Conservation (phyloP, 176 grass and related monocot species). For the Aechmea fasciata region DNA sequence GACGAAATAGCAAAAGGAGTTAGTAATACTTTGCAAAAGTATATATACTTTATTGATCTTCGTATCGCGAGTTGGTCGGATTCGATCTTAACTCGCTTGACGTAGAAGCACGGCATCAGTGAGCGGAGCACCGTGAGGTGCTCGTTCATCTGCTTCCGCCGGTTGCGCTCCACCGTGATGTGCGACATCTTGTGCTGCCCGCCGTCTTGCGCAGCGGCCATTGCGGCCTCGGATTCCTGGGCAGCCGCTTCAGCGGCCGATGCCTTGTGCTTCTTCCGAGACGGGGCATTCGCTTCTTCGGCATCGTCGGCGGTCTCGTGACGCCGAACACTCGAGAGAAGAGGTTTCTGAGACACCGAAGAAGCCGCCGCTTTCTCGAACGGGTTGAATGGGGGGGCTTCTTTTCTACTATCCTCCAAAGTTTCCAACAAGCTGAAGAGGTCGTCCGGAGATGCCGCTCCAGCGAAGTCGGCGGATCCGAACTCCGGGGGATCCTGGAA, state of each 20-base stretch:
- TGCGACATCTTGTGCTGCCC: slow-evolving; percentile 32
- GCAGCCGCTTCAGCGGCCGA: neutral
- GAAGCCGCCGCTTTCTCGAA: neutral
- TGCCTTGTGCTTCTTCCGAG: slow-evolving; percentile 23
- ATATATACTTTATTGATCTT: neutral
- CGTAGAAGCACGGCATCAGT: slow-evolving; percentile 73
- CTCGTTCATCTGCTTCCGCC: slow-evolving; percentile 83
- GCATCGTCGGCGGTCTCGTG: neutral
- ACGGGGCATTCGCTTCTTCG: neutral
- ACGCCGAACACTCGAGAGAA: neutral
- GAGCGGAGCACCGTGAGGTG: slow-evolving; percentile 56
- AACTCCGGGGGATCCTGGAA: slow-evolving; percentile 31
- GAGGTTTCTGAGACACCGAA: neutral
- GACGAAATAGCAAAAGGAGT: neutral
- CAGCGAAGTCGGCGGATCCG: slow-evolving; percentile 7
- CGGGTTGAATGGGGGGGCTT: neutral
- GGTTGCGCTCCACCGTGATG: slow-evolving; percentile 74
- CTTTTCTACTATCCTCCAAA: slow-evolving; percentile 38
- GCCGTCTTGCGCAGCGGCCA: neutral
- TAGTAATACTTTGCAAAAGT: neutral
- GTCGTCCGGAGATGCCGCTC: slow-evolving; percentile 23
- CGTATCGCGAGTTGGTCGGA: neutral
- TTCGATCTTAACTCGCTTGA: slow-evolving; percentile 49
- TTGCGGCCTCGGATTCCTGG: neutral
- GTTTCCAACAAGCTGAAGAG: slow-evolving; percentile 60